These are phyloP conservation scores for Collybia nuda DNA, from an alignment of 768 basidiomycete genomes.

Conservation along the genomic window DNA sequence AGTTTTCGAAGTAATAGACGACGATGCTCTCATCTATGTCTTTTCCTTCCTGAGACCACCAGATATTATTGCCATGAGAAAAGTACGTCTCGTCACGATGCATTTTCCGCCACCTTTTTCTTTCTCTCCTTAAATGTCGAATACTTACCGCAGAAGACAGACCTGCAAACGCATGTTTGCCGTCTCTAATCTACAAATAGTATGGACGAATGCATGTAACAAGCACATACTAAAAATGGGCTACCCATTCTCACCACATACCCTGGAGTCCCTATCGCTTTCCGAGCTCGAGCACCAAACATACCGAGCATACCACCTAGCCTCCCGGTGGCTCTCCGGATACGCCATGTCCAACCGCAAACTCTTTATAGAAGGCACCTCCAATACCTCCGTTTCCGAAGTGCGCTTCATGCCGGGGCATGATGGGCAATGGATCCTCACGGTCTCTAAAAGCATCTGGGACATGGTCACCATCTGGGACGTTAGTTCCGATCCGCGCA, in stretches of 20 bases:
- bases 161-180: constrained; percentile 47
- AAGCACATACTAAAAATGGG: constrained; percentile 41
- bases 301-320: constrained; percentile 43
- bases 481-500: constrained; percentile 19
- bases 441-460: constrained; percentile 63
- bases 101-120: background rate
- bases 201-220: constrained; percentile 55
- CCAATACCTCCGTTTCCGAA: constrained; percentile 46
- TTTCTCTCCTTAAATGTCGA: no score
- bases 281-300: constrained; percentile 46
- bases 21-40: constrained; percentile 31
- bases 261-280: constrained; percentile 34
- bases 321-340: constrained; percentile 44
- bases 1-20: constrained; percentile 10
- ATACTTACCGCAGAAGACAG: constrained; percentile 24
- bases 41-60: constrained; percentile 32
- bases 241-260: constrained; percentile 47
- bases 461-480: constrained; percentile 57
- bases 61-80: constrained; percentile 39
- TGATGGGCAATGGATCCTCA: constrained; percentile 44
- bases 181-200: constrained; percentile 46
- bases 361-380: constrained; percentile 28
- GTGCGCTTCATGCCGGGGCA: constrained; percentile 52
- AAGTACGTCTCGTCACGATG: constrained; percentile 29
- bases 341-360: constrained; percentile 10